Evolutionary conservation across 768 basidiomycete species (phyloP).

Genomic region (Arthromyces matolae): DNA sequence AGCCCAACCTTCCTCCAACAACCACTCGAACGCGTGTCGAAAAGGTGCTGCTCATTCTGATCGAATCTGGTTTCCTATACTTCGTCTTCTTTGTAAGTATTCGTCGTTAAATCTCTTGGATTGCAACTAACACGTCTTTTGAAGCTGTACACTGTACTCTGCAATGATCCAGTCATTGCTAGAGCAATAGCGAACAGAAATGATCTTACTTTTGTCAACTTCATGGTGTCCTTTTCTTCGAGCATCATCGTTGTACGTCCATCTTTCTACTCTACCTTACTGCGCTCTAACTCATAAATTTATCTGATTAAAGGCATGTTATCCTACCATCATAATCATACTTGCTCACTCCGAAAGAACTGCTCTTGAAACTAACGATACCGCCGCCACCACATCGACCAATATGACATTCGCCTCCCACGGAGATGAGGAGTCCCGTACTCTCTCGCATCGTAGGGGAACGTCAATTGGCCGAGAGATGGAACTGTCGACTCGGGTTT

Average conservation of each 20-base stretch:
- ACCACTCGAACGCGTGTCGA: background rate
- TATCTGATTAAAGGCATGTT: conserved; percentile 2
- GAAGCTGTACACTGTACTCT: conserved; percentile 6
- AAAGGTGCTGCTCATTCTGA: conserved; percentile 4
- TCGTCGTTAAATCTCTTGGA: too few species aligned
- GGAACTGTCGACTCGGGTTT: background rate
- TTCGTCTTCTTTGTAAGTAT: conserved; percentile 10
- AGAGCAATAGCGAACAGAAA: background rate
- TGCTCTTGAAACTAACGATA: background rate
- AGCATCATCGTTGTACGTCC: conserved; percentile 8
- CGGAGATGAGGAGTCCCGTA: background rate
- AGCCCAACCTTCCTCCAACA: background rate
- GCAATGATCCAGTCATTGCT: conserved; percentile 4
- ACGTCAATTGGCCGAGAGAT: background rate
- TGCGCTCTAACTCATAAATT: background rate
- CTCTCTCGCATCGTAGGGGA: background rate
- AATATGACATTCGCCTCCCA: background rate
- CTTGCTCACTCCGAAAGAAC: conserved; percentile 7
- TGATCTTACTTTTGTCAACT: conserved; percentile 6
- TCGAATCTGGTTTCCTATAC: conserved; percentile 12
- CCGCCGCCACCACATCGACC: background rate
- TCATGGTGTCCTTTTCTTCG: conserved; percentile 7
- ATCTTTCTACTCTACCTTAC: background rate
- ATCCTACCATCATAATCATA: conserved; percentile 7
- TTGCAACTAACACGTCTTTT: background rate